Evolutionary conservation across 495 filamentous ascomycete species (phyloP), one percentile per base, ranked within the genome.

Genomic region (Tuber calosporum): DNA sequence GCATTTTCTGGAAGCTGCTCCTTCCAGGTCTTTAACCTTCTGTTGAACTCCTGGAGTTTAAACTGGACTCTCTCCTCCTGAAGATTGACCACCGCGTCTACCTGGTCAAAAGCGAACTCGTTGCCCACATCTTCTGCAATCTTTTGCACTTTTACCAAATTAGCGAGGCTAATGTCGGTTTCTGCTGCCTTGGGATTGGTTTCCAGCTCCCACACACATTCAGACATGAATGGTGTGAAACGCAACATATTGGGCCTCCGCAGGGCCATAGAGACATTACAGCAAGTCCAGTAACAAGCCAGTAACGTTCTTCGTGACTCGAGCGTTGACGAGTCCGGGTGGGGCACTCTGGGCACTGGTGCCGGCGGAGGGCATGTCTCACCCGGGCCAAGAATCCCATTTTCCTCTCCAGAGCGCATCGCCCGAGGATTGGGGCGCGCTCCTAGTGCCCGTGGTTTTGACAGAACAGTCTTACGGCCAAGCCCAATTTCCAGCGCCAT

Each of bases 401-500:
- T 39, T n/a, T 22, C 2, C 9, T 53, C 45, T 19, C 70, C 26
- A 5, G 37, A 9, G 30, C 34, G 58, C 39, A 66, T 62, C 37
- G 39, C 70, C 42, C 26, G 71, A 5, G 73, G 45, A 2, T 67
- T 34, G 42, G 83, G 71, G 76, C 77, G 39, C 79, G 82, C 69
- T 81, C 81, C 75, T 84, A 83, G 72, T 77, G 82, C 38, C 80
- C 82, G 82, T 37, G 82, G 79, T 77, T 82, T 78, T 13, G 80
- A 78, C 75, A 83, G 81, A 69, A 84, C 84, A 79, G 83, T 84
- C 78, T 84, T 86, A 69, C 86, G 87, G 11, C 92, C 90, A 41
- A 98, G 86, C 0, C 93, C 94, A 58, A 97, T 86, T 80, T 99
- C 95, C 77, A 97, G 89, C 19, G 89, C 92, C 88, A 97, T 90